Base-by-base conservation (phyloP, 2,329 filamentous ascomycete species). In the Sphaerulina vaccinii region DNA sequence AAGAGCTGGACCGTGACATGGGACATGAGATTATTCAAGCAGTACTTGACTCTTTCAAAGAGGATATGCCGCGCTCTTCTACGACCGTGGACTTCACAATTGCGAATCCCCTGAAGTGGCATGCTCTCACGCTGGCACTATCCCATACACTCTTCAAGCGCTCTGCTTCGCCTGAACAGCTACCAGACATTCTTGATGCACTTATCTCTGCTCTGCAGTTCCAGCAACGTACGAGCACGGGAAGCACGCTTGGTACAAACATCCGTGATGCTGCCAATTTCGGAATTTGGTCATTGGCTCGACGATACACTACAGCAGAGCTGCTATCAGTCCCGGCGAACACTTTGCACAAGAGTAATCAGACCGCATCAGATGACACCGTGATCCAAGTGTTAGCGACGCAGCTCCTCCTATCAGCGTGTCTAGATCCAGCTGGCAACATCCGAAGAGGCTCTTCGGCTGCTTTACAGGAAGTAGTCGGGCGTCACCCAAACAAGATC, bases 221-320 rank as follows among this genome's bases (percentile, higher is more conserved):
- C 65, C 91, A 99, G 69, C 90, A 96, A 64, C 81, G 91, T 52
- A 88, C 86, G 39, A 82, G 89, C 0, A 90, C 89, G 2, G 92
- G 93, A n/a, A 84, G 81, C 10, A 91, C 89, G 2, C 78, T 92
- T 9, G 93, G 93, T 1, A 86, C 88, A 1, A 96, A 95, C 61
- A 91, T 99, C 13, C 83, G 93, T 40, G 93, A 99, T 73, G 92
- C 93, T 10, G 90, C 93, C 2, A 96, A 91, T 68, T 99, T 97
- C 68, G 93, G 93, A 5, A 86, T 97, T 19, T 99, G 93, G 93
- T 87, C 91, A 1, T 70, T 97, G 6, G 89, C 92, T 18, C 81
- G 93, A 49, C 85, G 92, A 49, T 99, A 97, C 63, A 84, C 82
- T 1, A 96, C 90, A 0, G 66, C 75, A 0, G 92, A 97, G 68